phyloP scores from a whole-genome alignment of 257 asterid genomes.

The Apocynum venetum region DNA sequence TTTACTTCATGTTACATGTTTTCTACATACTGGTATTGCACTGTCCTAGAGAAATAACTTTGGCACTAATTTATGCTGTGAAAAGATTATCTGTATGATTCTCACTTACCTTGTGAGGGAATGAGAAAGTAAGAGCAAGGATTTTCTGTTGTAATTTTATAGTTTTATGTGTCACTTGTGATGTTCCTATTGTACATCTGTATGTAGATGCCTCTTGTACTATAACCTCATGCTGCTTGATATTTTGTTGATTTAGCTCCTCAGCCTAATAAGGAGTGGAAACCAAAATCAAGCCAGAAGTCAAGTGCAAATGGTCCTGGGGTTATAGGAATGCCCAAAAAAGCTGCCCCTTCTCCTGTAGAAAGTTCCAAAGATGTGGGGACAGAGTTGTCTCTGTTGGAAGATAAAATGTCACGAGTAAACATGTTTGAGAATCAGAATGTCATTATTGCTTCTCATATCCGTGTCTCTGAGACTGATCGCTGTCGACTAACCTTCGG shows the following conservation, averaged over 20 bases:
- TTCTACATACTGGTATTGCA: neutral
- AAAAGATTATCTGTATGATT: neutral
- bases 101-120: neutral
- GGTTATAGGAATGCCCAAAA: constrained; percentile 51
- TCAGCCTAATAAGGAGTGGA: constrained; percentile 90
- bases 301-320: constrained; percentile 46
- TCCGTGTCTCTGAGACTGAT: constrained; percentile 85
- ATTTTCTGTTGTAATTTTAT: neutral
- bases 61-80: neutral
- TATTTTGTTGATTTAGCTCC: constrained; percentile 41
- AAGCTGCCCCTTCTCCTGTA: constrained; percentile 39
- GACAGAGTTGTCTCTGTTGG: constrained; percentile 47
- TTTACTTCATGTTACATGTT: neutral
- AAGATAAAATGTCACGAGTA: constrained; percentile 47
- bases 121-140: neutral
- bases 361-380: constrained; percentile 37
- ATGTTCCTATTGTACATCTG: neutral
- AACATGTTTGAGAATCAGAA: constrained; percentile 61
- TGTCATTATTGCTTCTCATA: constrained; percentile 88
- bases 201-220: neutral
- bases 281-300: constrained; percentile 74
- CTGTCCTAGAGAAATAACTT: neutral
- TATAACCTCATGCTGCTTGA: constrained; percentile 9
- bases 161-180: neutral
- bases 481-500: constrained; percentile 83